These are phyloP conservation scores for Gossypium schwendimanii DNA, from an alignment of 441 rosid species.

Conservation along the genomic window DNA sequence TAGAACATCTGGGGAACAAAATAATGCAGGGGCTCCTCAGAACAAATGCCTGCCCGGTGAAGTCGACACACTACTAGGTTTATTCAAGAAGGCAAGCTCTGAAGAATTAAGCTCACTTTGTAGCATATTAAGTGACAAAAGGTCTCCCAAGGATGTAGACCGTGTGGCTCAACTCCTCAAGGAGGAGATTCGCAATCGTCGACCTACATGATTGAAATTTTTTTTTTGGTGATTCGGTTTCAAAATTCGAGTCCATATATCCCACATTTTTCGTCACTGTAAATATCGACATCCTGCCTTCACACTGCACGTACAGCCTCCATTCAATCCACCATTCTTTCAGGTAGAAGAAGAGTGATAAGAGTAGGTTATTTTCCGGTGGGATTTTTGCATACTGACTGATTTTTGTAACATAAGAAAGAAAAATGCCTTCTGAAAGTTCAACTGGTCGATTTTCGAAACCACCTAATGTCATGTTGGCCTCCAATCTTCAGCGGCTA, in stretches of 20 bases:
- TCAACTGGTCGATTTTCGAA: background rate
- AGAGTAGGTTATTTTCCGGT: background rate
- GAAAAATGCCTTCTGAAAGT: background rate
- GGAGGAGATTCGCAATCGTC: conserved; percentile 58
- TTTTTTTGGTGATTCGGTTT: conserved; percentile 7
- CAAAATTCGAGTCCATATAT: background rate
- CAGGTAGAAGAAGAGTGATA: background rate
- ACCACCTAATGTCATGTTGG: background rate
- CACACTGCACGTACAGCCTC: conserved; percentile 11
- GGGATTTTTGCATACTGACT: background rate
- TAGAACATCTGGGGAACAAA: conserved; percentile 22
- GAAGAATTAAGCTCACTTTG: conserved; percentile 55
- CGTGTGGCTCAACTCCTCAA: conserved; percentile 42
- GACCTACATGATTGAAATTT: conserved; percentile 25
- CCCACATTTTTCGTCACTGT: conserved; percentile 27
- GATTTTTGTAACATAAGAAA: conserved; percentile 10
- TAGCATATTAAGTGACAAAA: conserved; percentile 35
- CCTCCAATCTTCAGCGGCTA: background rate
- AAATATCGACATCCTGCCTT: conserved; percentile 21
- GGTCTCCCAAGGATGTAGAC: conserved; percentile 29
- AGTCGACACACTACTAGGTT: conserved; percentile 37
- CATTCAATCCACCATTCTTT: conserved; percentile 23
- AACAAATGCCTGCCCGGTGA: conserved; percentile 28
- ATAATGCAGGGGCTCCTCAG: conserved; percentile 16
- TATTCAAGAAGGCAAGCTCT: conserved; percentile 68